Evolutionary conservation across 164 flowering plant species (phyloP).

Genomic region (Akebia trifoliata): DNA sequence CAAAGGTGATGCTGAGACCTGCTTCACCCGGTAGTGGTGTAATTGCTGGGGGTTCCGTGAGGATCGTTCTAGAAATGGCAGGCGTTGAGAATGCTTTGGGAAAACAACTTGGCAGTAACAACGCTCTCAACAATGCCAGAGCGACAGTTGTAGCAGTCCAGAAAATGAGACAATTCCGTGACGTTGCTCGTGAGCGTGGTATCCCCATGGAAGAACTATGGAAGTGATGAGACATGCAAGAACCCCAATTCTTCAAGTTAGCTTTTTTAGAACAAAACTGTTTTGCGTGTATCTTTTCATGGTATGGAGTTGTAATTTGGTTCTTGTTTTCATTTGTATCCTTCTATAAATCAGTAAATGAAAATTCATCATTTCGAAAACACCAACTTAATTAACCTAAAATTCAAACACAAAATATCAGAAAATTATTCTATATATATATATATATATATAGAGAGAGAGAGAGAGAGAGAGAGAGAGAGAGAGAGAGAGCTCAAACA

Average conservation of each 20-base stretch:
- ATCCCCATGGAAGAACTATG: constrained; percentile 97
- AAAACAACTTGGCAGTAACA: constrained; percentile 85
- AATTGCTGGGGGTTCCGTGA: constrained; percentile 93
- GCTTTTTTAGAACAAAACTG: constrained; percentile 3
- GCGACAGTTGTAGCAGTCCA: constrained; percentile 78
- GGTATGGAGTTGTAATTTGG: constrained; percentile 16
- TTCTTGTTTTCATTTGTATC: constrained; percentile 9
- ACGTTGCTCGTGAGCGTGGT: constrained; percentile 80
- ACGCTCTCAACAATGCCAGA: constrained; percentile 93
- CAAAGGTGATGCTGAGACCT: constrained; percentile 98
- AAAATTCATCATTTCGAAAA: not conserved
- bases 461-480: too few relatives aligned
- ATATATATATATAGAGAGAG: too few relatives aligned
- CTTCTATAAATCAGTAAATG: constrained; percentile 4
- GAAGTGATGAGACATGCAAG: constrained; percentile 44
- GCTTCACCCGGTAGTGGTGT: constrained; percentile 98
- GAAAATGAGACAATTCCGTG: constrained; percentile 75
- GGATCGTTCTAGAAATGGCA: constrained; percentile 90
- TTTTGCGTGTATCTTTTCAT: constrained; percentile 1
- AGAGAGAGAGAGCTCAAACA: too few relatives aligned
- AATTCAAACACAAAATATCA: not conserved
- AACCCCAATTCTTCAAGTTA: not conserved
- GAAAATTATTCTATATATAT: not conserved
- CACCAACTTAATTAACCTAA: not conserved
- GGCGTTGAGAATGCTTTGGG: constrained; percentile 96